These are phyloP conservation scores for Candida vaughaniae DNA, from an alignment of 805 yeast species.

Conservation along the genomic window DNA sequence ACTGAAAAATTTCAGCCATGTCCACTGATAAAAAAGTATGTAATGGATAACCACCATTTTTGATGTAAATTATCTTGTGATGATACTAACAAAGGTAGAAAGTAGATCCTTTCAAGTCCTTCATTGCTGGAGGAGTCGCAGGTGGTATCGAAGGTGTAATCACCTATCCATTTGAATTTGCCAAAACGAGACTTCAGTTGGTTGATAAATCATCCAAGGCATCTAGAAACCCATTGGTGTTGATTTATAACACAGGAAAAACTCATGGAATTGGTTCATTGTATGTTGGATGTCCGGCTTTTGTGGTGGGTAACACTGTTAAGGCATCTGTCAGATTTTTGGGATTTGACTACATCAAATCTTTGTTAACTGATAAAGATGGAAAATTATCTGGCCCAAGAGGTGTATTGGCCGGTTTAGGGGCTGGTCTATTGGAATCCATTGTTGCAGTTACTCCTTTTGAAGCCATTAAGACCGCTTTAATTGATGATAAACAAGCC, in stretches of 20 bases:
- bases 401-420: conserved; percentile 95
- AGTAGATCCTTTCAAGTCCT: conserved; percentile 75
- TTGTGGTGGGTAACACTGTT: conserved; percentile 92
- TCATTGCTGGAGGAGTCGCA: conserved; percentile 93
- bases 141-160: conserved; percentile 93
- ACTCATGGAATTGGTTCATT: conserved; percentile 77
- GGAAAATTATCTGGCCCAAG: conserved; percentile 88
- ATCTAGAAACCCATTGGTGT: conserved; percentile 80
- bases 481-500: conserved; percentile 88
- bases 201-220: conserved; percentile 61
- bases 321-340: conserved; percentile 94
- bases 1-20: conserved; percentile 8
- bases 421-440: conserved; percentile 92
- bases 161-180: conserved; percentile 96
- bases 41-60: too few species aligned
- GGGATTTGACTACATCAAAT: conserved; percentile 87
- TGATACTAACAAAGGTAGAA: conserved; percentile 19
- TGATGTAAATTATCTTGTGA: too few species aligned
- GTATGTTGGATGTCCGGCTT: conserved; percentile 95
- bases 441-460: conserved; percentile 95
- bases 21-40: conserved; percentile 15
- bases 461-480: conserved; percentile 93
- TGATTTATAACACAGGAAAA: conserved; percentile 71
- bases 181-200: conserved; percentile 89
- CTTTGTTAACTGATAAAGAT: conserved; percentile 70